phyloP scores from a whole-genome alignment of 2,329 filamentous ascomycete genomes.

The Fusarium azukiicola region DNA sequence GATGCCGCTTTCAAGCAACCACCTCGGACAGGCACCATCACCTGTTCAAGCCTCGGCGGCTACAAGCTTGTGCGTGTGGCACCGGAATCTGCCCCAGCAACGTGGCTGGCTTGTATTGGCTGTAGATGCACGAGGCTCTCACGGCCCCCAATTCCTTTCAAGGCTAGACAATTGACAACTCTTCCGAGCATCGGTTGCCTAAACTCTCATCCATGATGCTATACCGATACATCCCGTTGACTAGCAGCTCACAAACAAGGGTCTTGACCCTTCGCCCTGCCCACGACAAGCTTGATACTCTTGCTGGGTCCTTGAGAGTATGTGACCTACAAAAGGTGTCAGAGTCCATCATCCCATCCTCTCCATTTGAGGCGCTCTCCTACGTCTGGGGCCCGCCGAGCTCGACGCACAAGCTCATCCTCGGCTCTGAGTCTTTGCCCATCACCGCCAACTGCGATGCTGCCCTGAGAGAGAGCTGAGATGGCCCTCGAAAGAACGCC shows the following conservation, averaged over 20 bases:
- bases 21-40: too few species aligned
- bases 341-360: background rate
- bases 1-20: too few species aligned
- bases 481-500: background rate
- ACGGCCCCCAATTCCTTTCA: constrained; percentile 1
- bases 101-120: constrained; percentile 12
- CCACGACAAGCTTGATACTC: background rate
- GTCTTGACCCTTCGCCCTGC: background rate
- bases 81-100: background rate
- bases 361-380: background rate
- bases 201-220: background rate
- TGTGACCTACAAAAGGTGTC: background rate
- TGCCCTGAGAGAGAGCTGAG: background rate
- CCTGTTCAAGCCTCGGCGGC: background rate
- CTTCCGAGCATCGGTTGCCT: background rate
- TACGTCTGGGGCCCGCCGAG: constrained; percentile 10
- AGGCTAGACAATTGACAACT: background rate
- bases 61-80: background rate
- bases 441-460: background rate
- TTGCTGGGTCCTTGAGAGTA: background rate
- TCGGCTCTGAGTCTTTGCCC: background rate
- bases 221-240: background rate
- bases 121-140: background rate
- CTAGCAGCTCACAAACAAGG: background rate
- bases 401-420: background rate